A percentile compares a stretch with the other conserved stretches of the same genome.
Conservation (phyloP, 108 stramenopile genomes). For the Nannochloropsis oceanica region DNA sequence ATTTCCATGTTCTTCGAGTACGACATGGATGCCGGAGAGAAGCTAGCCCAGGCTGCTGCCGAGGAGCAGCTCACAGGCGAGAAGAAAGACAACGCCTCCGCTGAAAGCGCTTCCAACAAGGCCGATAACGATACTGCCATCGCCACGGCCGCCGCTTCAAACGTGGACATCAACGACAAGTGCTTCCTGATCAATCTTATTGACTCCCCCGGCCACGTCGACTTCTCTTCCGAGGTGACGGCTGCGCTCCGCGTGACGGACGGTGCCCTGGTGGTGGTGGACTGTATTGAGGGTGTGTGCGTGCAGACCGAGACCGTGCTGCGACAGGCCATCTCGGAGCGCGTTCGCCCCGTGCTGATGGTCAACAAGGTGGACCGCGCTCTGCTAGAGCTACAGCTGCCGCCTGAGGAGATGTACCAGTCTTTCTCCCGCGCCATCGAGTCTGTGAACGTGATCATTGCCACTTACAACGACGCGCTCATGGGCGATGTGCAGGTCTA, state of each 20-base stretch:
- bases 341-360: constrained; percentile 95
- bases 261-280: constrained; percentile 98
- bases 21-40: constrained; percentile 74
- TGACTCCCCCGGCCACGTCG: constrained; percentile 99
- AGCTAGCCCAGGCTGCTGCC: constrained; percentile 43
- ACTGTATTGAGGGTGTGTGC: constrained; percentile 98
- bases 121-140: constrained; percentile 22
- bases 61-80: constrained; percentile 32
- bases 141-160: constrained; percentile 26
- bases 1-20: constrained; percentile 99
- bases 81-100: background rate
- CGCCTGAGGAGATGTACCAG: constrained; percentile 98
- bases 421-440: constrained; percentile 97
- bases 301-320: constrained; percentile 99
- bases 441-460: constrained; percentile 99
- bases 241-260: constrained; percentile 99
- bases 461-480: constrained; percentile 94
- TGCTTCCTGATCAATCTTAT: constrained; percentile 99
- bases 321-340: constrained; percentile 96
- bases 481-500: constrained; percentile 95
- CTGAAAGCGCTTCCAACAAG: background rate
- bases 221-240: constrained; percentile 99
- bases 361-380: constrained; percentile 99
- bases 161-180: constrained; percentile 79
- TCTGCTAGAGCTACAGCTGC: constrained; percentile 92